Evolutionary conservation across 2,329 filamentous ascomycete species (phyloP).

Genomic region (Fusarium sp.): DNA sequence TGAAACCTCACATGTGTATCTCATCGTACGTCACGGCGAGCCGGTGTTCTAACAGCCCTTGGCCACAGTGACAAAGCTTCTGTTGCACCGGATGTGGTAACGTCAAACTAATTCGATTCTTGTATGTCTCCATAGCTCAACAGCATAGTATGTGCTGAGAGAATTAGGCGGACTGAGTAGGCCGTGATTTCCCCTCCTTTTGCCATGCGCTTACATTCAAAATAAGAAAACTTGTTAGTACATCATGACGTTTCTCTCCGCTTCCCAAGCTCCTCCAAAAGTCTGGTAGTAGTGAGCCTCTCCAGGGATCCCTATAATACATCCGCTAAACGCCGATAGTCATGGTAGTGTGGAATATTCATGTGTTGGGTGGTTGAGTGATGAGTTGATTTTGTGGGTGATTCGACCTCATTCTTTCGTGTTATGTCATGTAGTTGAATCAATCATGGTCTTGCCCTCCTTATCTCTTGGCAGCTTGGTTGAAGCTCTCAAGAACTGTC

Average conservation of each 20-base stretch:
- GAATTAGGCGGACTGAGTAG: conserved; percentile 10
- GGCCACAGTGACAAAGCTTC: not conserved
- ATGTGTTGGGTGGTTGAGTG: conserved; percentile 29
- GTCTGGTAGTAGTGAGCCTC: conserved; percentile 26
- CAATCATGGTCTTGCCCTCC: not conserved
- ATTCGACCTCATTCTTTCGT: conserved; percentile 4
- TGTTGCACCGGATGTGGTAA: not conserved
- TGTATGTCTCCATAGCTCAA: conserved; percentile 10
- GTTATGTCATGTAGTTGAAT: not conserved
- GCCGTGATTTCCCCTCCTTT: conserved; percentile 28
- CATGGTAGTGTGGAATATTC: conserved; percentile 39
- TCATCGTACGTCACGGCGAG: not conserved
- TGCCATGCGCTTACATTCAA: conserved; percentile 23
- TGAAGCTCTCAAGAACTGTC: conserved; percentile 55
- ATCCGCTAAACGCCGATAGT: conserved; percentile 47
- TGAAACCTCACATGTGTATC: not conserved
- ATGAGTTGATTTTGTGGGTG: conserved; percentile 27
- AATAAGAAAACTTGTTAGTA: conserved; percentile 40
- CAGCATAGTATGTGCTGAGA: conserved; percentile 9
- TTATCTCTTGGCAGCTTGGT: conserved; percentile 51
- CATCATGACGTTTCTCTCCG: conserved; percentile 32
- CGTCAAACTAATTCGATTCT: conserved; percentile 29
- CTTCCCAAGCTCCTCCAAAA: conserved; percentile 16
- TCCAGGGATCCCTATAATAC: conserved; percentile 44
- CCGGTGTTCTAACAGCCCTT: not conserved